phyloP scores from a whole-genome alignment of 345 rosid genomes.

The Syzygium aromaticum region DNA sequence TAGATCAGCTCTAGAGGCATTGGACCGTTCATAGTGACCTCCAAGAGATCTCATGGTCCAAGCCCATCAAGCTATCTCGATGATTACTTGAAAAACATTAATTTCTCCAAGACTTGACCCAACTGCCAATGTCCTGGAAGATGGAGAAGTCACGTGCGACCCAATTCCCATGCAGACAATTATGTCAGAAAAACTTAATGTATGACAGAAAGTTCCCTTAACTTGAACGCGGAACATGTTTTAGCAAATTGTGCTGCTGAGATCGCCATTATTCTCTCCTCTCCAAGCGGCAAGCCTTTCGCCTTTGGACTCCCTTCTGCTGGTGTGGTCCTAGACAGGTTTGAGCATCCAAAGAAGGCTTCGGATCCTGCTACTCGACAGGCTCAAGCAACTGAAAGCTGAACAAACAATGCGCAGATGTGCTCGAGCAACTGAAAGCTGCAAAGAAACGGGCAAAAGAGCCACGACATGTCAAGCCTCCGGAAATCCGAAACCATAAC shows the following conservation, averaged over 20 bases:
- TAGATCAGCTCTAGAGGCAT: not conserved
- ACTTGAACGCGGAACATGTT: not conserved
- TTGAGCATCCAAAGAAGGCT: constrained; percentile 6
- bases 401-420: not conserved
- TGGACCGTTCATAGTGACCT: not conserved
- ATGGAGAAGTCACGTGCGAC: not conserved
- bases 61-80: not conserved
- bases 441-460: constrained; percentile 19
- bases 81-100: not conserved
- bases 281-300: constrained; percentile 49
- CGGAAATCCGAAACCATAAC: not conserved
- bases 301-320: constrained; percentile 42
- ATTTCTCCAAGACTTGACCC: not conserved
- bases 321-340: constrained; percentile 22
- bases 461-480: not conserved
- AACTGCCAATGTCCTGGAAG: not conserved
- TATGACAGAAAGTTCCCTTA: not conserved
- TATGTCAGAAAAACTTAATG: not conserved
- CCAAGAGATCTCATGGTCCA: not conserved
- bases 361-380: too few relatives aligned
- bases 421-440: constrained; percentile 12
- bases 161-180: not conserved
- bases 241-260: constrained; percentile 21
- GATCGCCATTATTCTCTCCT: constrained; percentile 38
- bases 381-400: not conserved